These are phyloP conservation scores for Diutina catenulata DNA, from an alignment of 1,139 yeast species.

Conservation along the genomic window DNA sequence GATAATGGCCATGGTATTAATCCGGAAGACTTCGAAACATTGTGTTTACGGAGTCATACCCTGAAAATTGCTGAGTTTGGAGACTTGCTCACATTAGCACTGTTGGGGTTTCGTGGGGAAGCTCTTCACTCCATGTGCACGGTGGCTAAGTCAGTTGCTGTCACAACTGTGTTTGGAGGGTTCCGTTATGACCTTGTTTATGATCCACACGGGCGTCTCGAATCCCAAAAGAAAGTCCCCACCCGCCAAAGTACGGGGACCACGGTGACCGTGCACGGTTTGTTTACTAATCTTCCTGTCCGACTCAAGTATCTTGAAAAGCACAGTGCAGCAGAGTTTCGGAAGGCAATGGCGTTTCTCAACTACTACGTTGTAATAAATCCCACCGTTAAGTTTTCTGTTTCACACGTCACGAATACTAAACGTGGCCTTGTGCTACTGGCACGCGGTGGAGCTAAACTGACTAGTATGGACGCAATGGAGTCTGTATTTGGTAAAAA, in stretches of 20 bases:
- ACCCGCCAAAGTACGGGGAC: slow-evolving; percentile 46
- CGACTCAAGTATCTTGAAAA: slow-evolving; percentile 60
- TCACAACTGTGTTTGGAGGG: slow-evolving; percentile 42
- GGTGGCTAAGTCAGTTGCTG: slow-evolving; percentile 32
- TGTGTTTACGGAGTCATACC: slow-evolving; percentile 1
- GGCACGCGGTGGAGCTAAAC: slow-evolving; percentile 32
- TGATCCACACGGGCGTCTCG: slow-evolving; percentile 40
- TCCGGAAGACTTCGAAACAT: not conserved
- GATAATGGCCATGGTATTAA: slow-evolving; percentile 3
- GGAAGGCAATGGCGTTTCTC: slow-evolving; percentile 47
- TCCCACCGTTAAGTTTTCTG: slow-evolving; percentile 43
- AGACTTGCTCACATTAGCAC: not conserved
- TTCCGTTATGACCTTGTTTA: slow-evolving; percentile 46
- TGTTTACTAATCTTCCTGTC: slow-evolving; percentile 64
- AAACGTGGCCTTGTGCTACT: slow-evolving; percentile 39
- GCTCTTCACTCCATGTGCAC: slow-evolving; percentile 68
- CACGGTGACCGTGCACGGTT: slow-evolving; percentile 31
- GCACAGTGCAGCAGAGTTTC: slow-evolving; percentile 60
- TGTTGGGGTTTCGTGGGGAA: slow-evolving; percentile 74
- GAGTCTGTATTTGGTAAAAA: slow-evolving; percentile 60
- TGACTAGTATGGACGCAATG: slow-evolving; percentile 37
- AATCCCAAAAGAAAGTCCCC: slow-evolving; percentile 19
- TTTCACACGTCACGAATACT: slow-evolving; percentile 38
- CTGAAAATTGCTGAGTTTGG: not conserved
- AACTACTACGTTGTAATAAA: slow-evolving; percentile 61